phyloP scores from a whole-genome alignment of 495 filamentous ascomycete genomes.

The Penicillium maclennaniae region DNA sequence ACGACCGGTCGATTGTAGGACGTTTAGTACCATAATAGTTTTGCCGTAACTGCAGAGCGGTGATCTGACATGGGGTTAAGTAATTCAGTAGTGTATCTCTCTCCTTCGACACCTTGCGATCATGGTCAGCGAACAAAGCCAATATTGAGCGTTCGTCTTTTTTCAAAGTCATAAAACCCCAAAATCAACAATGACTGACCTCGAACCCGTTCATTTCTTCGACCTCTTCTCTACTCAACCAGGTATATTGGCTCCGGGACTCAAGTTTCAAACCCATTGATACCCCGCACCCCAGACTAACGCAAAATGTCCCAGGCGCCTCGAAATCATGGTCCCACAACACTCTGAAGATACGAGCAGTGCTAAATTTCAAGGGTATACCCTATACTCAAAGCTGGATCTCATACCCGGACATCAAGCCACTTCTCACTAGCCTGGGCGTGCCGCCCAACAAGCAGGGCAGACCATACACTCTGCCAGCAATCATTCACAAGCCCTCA shows the following conservation, averaged over 20 bases:
- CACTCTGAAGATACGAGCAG: constrained; percentile 29
- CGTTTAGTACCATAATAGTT: no score
- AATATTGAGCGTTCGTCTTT: no score
- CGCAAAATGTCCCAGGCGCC: constrained; percentile 14
- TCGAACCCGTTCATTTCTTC: constrained; percentile 32
- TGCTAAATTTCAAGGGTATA: constrained; percentile 36
- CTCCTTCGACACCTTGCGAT: no score
- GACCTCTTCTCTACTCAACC: constrained; percentile 27
- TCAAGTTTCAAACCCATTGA: background rate
- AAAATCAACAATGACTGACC: background rate
- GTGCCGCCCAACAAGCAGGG: constrained; percentile 19
- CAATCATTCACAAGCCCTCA: constrained; percentile 25
- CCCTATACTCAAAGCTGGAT: constrained; percentile 35
- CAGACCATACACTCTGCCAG: constrained; percentile 31
- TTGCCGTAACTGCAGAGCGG: no score
- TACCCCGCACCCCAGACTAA: background rate
- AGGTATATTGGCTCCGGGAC: constrained; percentile 12
- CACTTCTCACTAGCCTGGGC: constrained; percentile 16
- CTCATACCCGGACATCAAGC: constrained; percentile 35
- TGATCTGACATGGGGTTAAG: no score
- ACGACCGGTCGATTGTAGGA: no score
- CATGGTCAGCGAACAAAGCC: no score
- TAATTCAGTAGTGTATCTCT: no score
- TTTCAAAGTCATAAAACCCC: background rate
- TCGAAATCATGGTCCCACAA: constrained; percentile 35